phyloP scores from a whole-genome alignment of 805 yeast species.

The Myxozyma lipomycoides region DNA sequence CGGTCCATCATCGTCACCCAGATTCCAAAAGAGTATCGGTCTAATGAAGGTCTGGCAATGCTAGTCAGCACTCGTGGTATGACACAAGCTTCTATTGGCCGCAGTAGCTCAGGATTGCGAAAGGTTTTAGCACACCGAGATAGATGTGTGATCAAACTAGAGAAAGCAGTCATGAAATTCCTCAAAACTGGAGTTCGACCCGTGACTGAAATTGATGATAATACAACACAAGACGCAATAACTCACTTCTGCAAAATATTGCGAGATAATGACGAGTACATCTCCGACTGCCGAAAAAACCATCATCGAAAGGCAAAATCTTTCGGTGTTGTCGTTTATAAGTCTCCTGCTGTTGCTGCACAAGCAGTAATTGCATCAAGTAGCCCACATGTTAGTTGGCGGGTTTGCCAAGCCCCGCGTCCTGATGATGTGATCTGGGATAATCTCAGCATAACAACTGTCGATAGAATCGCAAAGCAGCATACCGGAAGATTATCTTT shows the following conservation, averaged over 20 bases:
- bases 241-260: conserved; percentile 29
- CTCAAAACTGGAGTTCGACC: conserved; percentile 32
- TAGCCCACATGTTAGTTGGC: conserved; percentile 16
- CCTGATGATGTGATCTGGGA: conserved; percentile 40
- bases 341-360: conserved; percentile 30
- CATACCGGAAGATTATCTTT: conserved; percentile 37
- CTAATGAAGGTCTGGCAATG: conserved; percentile 31
- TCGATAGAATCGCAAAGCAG: conserved; percentile 35
- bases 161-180: conserved; percentile 33
- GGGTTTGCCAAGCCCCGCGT: conserved; percentile 35
- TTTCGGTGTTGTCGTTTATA: conserved; percentile 39
- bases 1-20: conserved; percentile 38
- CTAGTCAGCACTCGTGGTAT: conserved; percentile 15
- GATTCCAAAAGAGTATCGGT: conserved; percentile 31
- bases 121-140: conserved; percentile 31
- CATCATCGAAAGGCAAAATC: conserved; percentile 27
- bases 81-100: conserved; percentile 34
- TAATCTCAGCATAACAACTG: conserved; percentile 33
- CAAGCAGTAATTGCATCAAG: conserved; percentile 23
- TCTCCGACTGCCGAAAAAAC: conserved; percentile 30
- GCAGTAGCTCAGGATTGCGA: conserved; percentile 32
- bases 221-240: conserved; percentile 32
- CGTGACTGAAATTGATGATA: conserved; percentile 19
- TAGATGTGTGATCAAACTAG: conserved; percentile 30
- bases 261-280: conserved; percentile 28